Evolutionary conservation across 441 rosid genomes (phyloP).

Genomic region (Euphorbia celastroides): DNA sequence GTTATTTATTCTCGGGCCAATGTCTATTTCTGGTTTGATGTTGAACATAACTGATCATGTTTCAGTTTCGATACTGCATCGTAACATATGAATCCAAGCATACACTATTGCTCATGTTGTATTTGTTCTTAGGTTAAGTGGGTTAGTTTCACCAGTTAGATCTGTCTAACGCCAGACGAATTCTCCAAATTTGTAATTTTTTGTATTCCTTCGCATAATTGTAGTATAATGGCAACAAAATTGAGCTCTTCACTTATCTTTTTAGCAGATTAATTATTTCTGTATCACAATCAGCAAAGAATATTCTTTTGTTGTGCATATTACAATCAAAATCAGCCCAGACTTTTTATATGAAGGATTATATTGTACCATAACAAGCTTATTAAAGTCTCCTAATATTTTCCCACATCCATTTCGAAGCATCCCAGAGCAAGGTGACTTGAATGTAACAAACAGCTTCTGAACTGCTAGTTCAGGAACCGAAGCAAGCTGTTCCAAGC

Average conservation of each 20-base stretch:
- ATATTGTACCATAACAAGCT: slow-evolving; percentile 8
- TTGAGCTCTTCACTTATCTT: background rate
- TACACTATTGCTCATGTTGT: background rate
- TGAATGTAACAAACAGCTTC: slow-evolving; percentile 2
- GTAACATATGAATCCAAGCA: background rate
- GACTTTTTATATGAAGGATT: background rate
- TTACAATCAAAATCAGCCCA: background rate
- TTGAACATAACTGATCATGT: slow-evolving; percentile 32
- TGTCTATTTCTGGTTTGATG: slow-evolving; percentile 89
- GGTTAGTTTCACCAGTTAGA: background rate
- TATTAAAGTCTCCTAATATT: background rate
- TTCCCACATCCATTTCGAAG: no score
- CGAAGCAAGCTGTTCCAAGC: background rate
- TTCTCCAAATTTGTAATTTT: no score
- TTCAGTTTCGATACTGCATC: background rate
- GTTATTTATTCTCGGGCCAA: slow-evolving; percentile 54
- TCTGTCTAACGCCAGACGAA: no score
- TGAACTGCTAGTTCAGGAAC: slow-evolving; percentile 9
- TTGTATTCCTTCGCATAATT: background rate
- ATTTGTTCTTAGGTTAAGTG: background rate
- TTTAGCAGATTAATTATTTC: background rate
- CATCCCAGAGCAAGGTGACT: no score
- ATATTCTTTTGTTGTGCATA: background rate
- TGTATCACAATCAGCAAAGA: slow-evolving; percentile 9
- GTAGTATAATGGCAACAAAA: slow-evolving; percentile 13